Evolutionary conservation across 208 protist species (phyloP), one percentile per base, ranked within the genome.

Genomic region (Crithidia bombi): DNA sequence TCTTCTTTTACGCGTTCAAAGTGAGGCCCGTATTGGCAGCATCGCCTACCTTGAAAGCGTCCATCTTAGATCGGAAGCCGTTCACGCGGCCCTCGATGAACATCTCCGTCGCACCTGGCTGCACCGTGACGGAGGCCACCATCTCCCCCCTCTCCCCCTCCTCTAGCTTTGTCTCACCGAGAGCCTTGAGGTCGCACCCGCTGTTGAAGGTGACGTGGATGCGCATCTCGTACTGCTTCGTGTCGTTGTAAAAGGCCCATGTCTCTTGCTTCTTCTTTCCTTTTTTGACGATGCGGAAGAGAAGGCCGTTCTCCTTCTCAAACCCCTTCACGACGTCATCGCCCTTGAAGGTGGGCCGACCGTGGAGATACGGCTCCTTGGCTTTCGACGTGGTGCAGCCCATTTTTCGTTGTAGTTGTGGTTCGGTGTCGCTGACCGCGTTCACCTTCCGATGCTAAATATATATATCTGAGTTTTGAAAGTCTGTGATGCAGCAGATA

Each of bases 171-270:
- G 88, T 85, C 32, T 84, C 81, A n/a, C 75, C 85, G 32, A 93
- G 83, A 0, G 88, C 75, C 35, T 69, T 75, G 56, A 93, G 78
- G 26, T 91, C 77, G 69, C 74, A 87, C 55, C 82, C 83, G 46
- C 83, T 52, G 50, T 74, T 69, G 65, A 91, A 94, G 44, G 77
- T 88, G 33, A 90, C 79, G 41, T 65, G 78, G 11, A 94, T 71
- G 64, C 84, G 83, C 85, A 94, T 91, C 25, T 88, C 78, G 68
- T 90, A 94, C 64, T 91, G 55, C 25, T 65, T 78, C 11, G 85
- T 93, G 73, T 93, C 88, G 75, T 91, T 90, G 76, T 91, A 91
- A 62, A 80, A 93, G 32, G 82, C 85, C 85, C 83, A 91, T 62
- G 75, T 76, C 72, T 76, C 67, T 44, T 71, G 77, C 55, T 75